These are phyloP conservation scores for Pseudogymnoascus sp. DNA, from an alignment of 2,329 filamentous ascomycete genomes.

Conservation along the genomic window DNA sequence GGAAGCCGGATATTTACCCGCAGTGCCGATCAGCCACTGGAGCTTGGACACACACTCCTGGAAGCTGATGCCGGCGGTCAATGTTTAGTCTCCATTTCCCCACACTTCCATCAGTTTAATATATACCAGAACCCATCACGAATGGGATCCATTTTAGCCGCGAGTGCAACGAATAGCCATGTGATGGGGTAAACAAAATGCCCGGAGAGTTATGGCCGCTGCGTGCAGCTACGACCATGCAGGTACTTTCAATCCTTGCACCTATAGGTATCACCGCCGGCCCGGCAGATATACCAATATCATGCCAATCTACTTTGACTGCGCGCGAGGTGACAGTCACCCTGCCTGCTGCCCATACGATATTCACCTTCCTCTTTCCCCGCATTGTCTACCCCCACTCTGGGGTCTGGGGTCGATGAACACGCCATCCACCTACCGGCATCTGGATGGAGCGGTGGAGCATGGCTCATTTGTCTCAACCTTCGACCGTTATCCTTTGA, in stretches of 20 bases:
- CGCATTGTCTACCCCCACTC: background rate
- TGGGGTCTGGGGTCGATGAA: background rate
- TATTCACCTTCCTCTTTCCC: background rate
- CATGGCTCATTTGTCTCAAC: background rate
- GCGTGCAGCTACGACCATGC: background rate
- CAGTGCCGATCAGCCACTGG: conserved; percentile 5
- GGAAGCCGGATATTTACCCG: conserved; percentile 1
- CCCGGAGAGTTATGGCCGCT: background rate
- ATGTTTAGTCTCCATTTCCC: background rate
- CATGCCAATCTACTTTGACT: background rate
- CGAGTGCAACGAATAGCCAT: background rate
- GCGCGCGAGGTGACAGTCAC: no score
- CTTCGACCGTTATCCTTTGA: background rate
- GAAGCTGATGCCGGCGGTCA: background rate
- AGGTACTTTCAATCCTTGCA: conserved; percentile 4
- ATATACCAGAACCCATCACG: background rate
- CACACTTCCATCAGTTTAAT: conserved; percentile 1
- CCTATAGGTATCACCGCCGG: background rate
- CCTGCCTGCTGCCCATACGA: background rate
- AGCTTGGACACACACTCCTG: background rate
- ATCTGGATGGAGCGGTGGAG: background rate
- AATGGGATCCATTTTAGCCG: background rate
- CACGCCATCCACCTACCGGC: background rate
- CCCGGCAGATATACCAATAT: background rate
- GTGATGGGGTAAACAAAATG: conserved; percentile 5